A percentile compares a stretch with the other conserved stretches of the same genome.
These are phyloP conservation scores for Wallacemonas sp. DNA, from an alignment of 208 protist genomes.

Conservation along the genomic window DNA sequence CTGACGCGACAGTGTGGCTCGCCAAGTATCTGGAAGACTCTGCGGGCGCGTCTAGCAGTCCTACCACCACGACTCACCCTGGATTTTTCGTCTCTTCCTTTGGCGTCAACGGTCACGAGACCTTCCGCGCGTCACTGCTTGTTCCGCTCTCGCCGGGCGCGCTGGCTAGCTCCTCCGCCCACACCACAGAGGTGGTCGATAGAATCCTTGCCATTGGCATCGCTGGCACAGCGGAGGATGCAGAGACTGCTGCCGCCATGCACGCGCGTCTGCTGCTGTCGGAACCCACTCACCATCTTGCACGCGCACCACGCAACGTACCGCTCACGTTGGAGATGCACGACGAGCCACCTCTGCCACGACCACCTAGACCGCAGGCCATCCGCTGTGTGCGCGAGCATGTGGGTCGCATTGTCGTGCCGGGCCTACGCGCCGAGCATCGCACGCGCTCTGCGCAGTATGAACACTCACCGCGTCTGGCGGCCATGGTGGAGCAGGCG, in stretches of 20 bases:
- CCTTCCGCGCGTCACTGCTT: slow-evolving; percentile 75
- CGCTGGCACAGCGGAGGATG: slow-evolving; percentile 37
- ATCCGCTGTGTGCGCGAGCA: slow-evolving; percentile 22
- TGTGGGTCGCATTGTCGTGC: slow-evolving; percentile 51
- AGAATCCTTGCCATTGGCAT: slow-evolving; percentile 82
- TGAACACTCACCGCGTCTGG: background rate
- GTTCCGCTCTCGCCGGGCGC: background rate
- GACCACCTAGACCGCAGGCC: too few relatives aligned
- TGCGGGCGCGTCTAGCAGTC: background rate
- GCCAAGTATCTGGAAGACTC: background rate
- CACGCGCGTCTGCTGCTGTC: slow-evolving; percentile 74
- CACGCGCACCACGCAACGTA: too few relatives aligned
- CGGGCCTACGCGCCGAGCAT: slow-evolving; percentile 27
- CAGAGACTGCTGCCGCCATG: slow-evolving; percentile 68
- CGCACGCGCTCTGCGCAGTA: background rate
- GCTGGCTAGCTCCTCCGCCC: background rate
- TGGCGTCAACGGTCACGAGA: slow-evolving; percentile 50
- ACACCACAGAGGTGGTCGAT: background rate
- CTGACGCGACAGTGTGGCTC: background rate
- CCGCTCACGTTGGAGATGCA: too few relatives aligned
- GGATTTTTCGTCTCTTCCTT: slow-evolving; percentile 69
- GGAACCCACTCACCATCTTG: too few relatives aligned
- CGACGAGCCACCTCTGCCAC: too few relatives aligned
- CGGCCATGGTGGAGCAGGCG: background rate
- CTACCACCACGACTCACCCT: slow-evolving; percentile 4